A percentile compares a stretch with the other conserved stretches of the same genome.
phyloP scores from a whole-genome alignment of 768 basidiomycete genomes.

The Paxillus ammoniavirescens region DNA sequence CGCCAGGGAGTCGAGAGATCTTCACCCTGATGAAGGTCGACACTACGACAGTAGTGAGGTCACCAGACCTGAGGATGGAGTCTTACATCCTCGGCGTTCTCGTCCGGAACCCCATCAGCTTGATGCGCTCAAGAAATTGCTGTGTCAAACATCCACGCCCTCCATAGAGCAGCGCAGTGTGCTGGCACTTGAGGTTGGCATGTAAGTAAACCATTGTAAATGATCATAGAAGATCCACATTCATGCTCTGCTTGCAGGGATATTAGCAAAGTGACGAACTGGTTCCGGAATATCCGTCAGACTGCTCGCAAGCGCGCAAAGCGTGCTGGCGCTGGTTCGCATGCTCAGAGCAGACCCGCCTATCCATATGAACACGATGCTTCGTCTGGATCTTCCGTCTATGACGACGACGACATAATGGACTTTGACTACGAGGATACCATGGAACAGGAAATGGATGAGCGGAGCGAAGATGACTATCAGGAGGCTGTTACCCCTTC shows the following conservation, averaged over 20 bases:
- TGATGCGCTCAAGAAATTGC: slow-evolving; percentile 68
- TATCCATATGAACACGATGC: slow-evolving; percentile 45
- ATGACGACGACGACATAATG: slow-evolving; percentile 45
- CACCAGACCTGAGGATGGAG: slow-evolving; percentile 28
- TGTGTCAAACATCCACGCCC: slow-evolving; percentile 65
- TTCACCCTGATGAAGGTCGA: slow-evolving; percentile 24
- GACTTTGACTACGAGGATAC: slow-evolving; percentile 45
- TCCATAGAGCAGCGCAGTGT: slow-evolving; percentile 78
- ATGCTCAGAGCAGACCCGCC: slow-evolving; percentile 31
- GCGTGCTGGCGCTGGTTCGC: slow-evolving; percentile 37
- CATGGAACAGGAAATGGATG: slow-evolving; percentile 49
- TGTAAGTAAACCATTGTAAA: slow-evolving; percentile 42
- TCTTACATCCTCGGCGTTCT: slow-evolving; percentile 62
- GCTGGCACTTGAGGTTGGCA: slow-evolving; percentile 74
- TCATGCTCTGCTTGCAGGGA: slow-evolving; percentile 47
- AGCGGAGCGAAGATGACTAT: slow-evolving; percentile 65
- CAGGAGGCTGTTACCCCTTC: slow-evolving; percentile 76
- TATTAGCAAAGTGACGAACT: slow-evolving; percentile 82
- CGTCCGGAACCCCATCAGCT: slow-evolving; percentile 80
- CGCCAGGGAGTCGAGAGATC: slow-evolving; percentile 25
- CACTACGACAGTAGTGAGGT: slow-evolving; percentile 21
- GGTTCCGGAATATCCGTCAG: slow-evolving; percentile 84
- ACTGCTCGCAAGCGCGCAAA: slow-evolving; percentile 72
- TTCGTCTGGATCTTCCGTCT: slow-evolving; percentile 53
- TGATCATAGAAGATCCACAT: neutral